Base-by-base conservation (phyloP, 2,329 filamentous ascomycete genomes). In the Pleomassaria siparia region DNA sequence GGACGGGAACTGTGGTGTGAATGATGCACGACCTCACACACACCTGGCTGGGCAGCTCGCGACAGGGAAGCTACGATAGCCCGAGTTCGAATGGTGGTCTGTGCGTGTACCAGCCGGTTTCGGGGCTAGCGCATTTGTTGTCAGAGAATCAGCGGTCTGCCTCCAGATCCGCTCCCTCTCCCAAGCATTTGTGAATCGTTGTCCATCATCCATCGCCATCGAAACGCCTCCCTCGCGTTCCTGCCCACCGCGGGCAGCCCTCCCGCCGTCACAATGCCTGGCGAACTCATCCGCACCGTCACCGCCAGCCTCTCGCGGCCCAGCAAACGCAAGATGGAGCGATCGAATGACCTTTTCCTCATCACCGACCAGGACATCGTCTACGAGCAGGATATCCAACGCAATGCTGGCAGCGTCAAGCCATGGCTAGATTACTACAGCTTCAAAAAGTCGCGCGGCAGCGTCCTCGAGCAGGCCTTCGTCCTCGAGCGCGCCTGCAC, bases 351-450 rank as follows among this genome's bases (percentile, higher is more conserved):
- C 54, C 68, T 74, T 26, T 61, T 62, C 57, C 60, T 72, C 56
- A 71, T 92, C 83, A 80, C 85, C 61, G 88, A 91, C 67, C 90
- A 95, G 75, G 94, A 99, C 75, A 86, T 89, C 46, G 83, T 95
- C 51, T 99, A 97, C 78, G 95, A 99, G 75, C 91, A 96, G 74
- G 94, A 99, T 71, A 85, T 97, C 51, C 77, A 94, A 56, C 88
- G 91, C 60, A 89, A 95, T 64, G 83, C 85, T 8, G 87, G 86
- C 63, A 94, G 85, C 70, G 84, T 92, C 58, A 95, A 92, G 73
- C 91, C 94, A 64, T 99, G 94, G 94, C 81, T 99, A 49, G 85
- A 90, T 58, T 99, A 97, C 72, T 88, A 92, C 69, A 85, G 90
- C 58, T 91, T 89, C 80, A 99, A 99, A 74, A 76, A 84, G 59